Conservation (phyloP, 495 filamentous ascomycete species). For the Physcia stellaris region DNA sequence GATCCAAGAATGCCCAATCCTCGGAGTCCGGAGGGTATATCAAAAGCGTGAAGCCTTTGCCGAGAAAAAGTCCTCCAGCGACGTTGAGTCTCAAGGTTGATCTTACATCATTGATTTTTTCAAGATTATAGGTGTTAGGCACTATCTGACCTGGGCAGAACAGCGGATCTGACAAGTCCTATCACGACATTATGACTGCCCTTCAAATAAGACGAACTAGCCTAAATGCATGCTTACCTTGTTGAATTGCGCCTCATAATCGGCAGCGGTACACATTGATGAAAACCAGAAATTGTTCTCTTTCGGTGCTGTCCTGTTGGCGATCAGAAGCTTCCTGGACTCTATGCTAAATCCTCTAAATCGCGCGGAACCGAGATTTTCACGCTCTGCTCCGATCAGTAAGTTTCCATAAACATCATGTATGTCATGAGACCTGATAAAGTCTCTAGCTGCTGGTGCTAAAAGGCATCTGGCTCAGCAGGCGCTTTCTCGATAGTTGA, state of each 20-base stretch:
- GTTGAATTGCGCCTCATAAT: constrained; percentile 14
- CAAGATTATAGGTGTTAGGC: constrained; percentile 21
- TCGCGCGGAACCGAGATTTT: constrained; percentile 23
- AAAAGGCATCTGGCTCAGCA: not conserved
- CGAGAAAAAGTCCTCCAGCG: constrained; percentile 8
- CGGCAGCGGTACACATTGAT: constrained; percentile 21
- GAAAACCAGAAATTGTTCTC: constrained; percentile 28
- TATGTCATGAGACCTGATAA: not conserved
- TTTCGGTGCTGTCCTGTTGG: constrained; percentile 11
- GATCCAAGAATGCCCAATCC: constrained; percentile 8
- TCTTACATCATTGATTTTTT: constrained; percentile 18
- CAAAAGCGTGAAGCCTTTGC: constrained; percentile 5
- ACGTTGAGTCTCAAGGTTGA: constrained; percentile 13
- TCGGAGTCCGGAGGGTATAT: constrained; percentile 8
- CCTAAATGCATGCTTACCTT: not conserved
- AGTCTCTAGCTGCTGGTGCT: not conserved
- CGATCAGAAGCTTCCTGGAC: constrained; percentile 15
- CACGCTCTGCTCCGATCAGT: constrained; percentile 20
- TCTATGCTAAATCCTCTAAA: constrained; percentile 22
- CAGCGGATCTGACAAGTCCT: not conserved
- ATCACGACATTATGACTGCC: not conserved
- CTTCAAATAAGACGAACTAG: not conserved
- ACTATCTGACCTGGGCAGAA: constrained; percentile 20
- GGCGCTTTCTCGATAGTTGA: not conserved
- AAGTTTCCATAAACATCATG: constrained; percentile 20